Base-by-base conservation (phyloP, 495 filamentous ascomycete genomes). In the Aspergillus saccharolyticus region DNA sequence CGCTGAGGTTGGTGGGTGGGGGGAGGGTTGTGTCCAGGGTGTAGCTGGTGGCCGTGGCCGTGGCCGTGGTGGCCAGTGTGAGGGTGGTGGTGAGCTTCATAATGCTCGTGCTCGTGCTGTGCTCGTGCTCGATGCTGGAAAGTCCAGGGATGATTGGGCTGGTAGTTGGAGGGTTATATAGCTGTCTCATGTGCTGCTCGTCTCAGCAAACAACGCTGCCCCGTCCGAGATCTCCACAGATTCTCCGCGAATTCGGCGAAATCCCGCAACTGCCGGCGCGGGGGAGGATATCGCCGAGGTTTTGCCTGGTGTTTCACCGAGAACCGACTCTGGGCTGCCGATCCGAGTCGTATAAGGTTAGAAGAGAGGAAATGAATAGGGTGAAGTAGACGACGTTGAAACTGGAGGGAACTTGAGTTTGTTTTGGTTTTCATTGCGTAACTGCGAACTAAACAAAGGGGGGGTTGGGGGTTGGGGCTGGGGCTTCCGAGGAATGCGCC, bases 1-100 rank as follows among this genome's bases (percentile, higher is more conserved):
- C 63, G 3, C 57, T 56, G 1, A 66, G 60, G 51, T 66, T 60
- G 22, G 60, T 60, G 0, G 63, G 63, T 2, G 63, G 59, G 4
- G 33, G 33, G 7, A 12, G 4, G 12, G 33, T 39, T 5, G 33
- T 39, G 33, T 39, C 33, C 33, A 39, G 33, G 7, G 7, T 5
- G 10, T 39, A 39, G 33, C 6, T 2, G 33, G 33, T 12, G 4
- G 33, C 33, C 10, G 33, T 12, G 7, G 4, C 33, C 2, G 33
- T 15, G 33, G 33, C 12, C n/a, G n/a, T n/a, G 33, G 10, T 2
- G 6, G 33, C 33, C 33, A 39, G 33, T 2, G 4, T 5, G 33
- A 12, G 7, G 33, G 33, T 39, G 5, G 4, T 39, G 33, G 33
- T 39, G 33, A 39, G 33, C 33, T 39, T 39, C 33, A 39, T 39